Percentiles rank a stretch among this genome's conserved stretches.
Conservation (phyloP, 2,329 filamentous ascomycete species). For the Aspergillus bombycis region DNA sequence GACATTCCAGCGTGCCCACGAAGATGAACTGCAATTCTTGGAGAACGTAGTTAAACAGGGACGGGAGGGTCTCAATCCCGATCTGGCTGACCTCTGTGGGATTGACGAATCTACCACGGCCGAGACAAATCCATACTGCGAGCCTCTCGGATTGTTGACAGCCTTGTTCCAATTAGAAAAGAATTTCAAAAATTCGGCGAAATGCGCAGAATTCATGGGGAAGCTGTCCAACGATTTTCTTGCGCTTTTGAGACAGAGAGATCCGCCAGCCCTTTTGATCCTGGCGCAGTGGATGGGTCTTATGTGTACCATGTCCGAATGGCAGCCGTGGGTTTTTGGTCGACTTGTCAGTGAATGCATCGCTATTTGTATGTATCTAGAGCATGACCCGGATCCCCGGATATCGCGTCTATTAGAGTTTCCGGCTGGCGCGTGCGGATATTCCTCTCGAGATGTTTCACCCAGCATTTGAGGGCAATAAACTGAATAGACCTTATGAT, state of each 20-base stretch:
- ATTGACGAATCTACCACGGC: slow-evolving; percentile 27
- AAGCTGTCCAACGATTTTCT: slow-evolving; percentile 30
- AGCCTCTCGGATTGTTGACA: slow-evolving; percentile 25
- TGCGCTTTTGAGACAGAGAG: slow-evolving; percentile 26
- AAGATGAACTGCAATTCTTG: slow-evolving; percentile 22
- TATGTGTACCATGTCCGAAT: slow-evolving; percentile 33
- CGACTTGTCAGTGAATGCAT: slow-evolving; percentile 32
- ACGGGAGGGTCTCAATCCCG: slow-evolving; percentile 27
- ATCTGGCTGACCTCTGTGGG: slow-evolving; percentile 33
- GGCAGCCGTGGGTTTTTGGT: slow-evolving; percentile 34
- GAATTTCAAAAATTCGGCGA: slow-evolving; percentile 23
- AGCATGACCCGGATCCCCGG: slow-evolving; percentile 24
- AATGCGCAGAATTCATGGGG: slow-evolving; percentile 31
- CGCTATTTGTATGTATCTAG: slow-evolving; percentile 37
- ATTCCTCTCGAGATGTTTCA: slow-evolving; percentile 9
- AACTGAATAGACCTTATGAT: background rate
- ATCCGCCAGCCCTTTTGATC: slow-evolving; percentile 31
- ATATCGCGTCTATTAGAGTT: slow-evolving; percentile 27
- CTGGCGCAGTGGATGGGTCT: slow-evolving; percentile 37
- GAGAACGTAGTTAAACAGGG: slow-evolving; percentile 19
- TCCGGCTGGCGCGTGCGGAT: slow-evolving; percentile 31
- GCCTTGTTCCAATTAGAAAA: slow-evolving; percentile 24
- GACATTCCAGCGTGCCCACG: slow-evolving; percentile 21
- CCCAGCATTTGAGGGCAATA: background rate
- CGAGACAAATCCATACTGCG: slow-evolving; percentile 29